Evolutionary conservation across 805 yeast genomes (phyloP), one percentile per base, ranked within the genome.

Genomic region (Yamadazyma sp.): DNA sequence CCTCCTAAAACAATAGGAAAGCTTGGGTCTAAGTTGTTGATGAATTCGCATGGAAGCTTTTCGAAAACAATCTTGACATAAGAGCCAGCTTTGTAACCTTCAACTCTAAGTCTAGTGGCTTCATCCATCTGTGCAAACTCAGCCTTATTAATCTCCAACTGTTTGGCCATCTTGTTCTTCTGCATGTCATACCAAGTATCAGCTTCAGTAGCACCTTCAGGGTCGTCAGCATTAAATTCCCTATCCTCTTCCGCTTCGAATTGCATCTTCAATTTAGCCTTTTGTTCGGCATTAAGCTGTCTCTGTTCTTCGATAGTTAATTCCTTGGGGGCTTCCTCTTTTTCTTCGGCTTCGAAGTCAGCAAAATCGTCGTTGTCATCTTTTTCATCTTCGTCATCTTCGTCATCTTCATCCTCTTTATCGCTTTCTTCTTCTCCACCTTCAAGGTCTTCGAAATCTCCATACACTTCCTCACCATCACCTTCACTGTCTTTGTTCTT

Each of bases 161-260:
- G 99, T 59, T 93, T 91, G 40, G 96, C 89, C 80, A 95, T 90
- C 55, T 90, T 91, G 44, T 95, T 95, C 68, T 93, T 93, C 61
- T 93, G 97, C 60, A 84, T 79, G 59, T 91, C 98, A 59, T 91
- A 93, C 99, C 99, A 93, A 0, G 96, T 89, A 52, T 91, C 97
- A 40, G 87, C 88, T 55, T 85, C 95, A 15, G 61, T 59, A 35
- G 57, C 65, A 39, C 77, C 82, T 55, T 85, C 89, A 9, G 86
- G 86, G 46, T 87, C 95, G 45, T 82, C 86, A 17, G 81, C 88
- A 12, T 85, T 86, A 48, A 78, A 78, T 41, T 70, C 74, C 9
- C 73, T 54, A 41, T 69, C 74, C 50, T 82, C 89, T 57, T 82
- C 88, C 36, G 80, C 88, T 55, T 93, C 98, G 54, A 93, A 88